Base-by-base conservation (phyloP, 208 protist genomes). In the Ichthyophonus hoferi region DNA sequence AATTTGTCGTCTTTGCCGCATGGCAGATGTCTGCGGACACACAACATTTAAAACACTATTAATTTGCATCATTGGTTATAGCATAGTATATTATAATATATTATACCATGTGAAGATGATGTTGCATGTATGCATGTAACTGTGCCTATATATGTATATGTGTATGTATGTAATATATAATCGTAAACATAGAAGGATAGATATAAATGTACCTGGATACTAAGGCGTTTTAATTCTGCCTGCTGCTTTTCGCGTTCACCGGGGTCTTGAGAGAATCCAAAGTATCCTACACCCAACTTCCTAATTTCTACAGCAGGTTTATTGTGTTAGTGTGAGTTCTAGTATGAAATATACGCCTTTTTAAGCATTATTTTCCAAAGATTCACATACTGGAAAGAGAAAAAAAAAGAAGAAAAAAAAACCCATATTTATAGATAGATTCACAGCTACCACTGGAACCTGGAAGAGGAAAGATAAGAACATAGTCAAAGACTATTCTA, bases 201-300 rank as follows among this genome's bases (percentile, higher is more conserved):
- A 67, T 24, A 67, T 67, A n/a, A 24, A 7, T 24, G n/a, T 67
- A 67, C 50, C 50, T 67, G 50, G 14, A n/a, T 17, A 7, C 81
- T 37, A n/a, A 85, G 39, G 2, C 3, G 14, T 14, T 85, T 85
- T 17, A 85, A 38, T 3, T 17, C 81, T 37, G 24, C 81, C 81
- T 42, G 38, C 81, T 85, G 81, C 24, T 17, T 42, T 41, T 24
- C 24, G 17, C 81, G 33, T 24, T 58, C 81, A 42, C 31, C 33
- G 0, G 81, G 81, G 81, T 85, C 81, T 39, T 31, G 24, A 33
- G 38, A 58, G 81, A 85, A 85, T 17, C 81, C 81, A 35, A 41
- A 85, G 40, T 85, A 85, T 85, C 81, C 81, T 17, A 85, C 81
- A 85, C 81, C 81, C 17, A 85, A 34, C 17, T 85, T 2, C 24